Percentiles rank a stretch among this genome's conserved stretches.
phyloP scores from a whole-genome alignment of 352 stramenopile genomes.

The Pythium coloratum region DNA sequence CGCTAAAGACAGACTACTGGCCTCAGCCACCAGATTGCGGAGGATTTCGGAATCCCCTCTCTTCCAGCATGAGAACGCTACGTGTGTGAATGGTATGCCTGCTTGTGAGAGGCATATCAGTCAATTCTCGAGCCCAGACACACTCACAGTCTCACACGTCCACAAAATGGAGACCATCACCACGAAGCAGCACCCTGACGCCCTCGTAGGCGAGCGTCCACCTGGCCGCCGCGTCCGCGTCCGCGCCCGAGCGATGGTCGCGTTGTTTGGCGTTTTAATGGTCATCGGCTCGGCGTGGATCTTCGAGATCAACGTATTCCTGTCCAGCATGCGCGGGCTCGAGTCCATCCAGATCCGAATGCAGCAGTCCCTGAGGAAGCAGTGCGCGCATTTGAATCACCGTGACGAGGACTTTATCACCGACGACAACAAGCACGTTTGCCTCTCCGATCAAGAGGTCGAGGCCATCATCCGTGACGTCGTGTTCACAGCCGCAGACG shows the following conservation, averaged over 20 bases:
- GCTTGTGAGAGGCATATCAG: neutral
- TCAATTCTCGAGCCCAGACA: neutral
- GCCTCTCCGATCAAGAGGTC: constrained; percentile 16
- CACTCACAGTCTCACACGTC: neutral
- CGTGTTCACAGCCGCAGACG: constrained; percentile 20
- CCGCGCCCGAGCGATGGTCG: neutral
- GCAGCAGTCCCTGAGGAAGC: neutral
- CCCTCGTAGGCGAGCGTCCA: neutral
- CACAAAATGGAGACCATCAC: neutral
- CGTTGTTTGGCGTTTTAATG: neutral
- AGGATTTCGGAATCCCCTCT: neutral
- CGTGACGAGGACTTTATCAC: constrained; percentile 16
- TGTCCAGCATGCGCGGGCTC: neutral
- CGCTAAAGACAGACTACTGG: neutral
- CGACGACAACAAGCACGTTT: constrained; percentile 15
- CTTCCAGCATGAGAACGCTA: neutral
- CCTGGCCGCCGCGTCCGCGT: neutral
- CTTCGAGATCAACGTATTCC: constrained; percentile 5
- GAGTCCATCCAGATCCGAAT: neutral
- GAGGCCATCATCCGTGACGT: constrained; percentile 26
- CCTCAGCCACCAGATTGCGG: neutral
- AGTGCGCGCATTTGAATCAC: constrained; percentile 13
- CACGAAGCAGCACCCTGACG: neutral
- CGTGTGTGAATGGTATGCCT: too few species aligned
- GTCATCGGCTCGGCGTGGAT: constrained; percentile 6